Evolutionary conservation across 73 alveolate genomes (phyloP).

Genomic region (Tetrahymena thermophila): DNA sequence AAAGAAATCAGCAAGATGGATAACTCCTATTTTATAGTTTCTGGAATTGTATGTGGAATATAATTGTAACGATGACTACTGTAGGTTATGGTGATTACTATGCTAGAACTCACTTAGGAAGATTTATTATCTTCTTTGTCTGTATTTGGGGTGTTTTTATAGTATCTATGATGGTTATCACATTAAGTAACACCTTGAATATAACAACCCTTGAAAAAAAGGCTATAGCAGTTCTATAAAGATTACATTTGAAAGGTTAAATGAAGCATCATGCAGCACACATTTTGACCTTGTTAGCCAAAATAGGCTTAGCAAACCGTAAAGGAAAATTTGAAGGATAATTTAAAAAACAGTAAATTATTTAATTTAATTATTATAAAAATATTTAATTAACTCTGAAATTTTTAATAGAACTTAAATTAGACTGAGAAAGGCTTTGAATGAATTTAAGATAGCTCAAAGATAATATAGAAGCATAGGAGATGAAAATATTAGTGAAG

Average conservation of each 20-base stretch:
- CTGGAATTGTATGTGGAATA: slow-evolving; percentile 87
- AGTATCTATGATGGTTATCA: slow-evolving; percentile 82
- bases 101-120: slow-evolving; percentile 92
- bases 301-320: slow-evolving; percentile 16
- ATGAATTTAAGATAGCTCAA: neutral
- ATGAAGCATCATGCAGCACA: slow-evolving; percentile 33
- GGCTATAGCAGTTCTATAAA: slow-evolving; percentile 18
- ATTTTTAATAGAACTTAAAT: neutral
- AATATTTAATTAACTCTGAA: neutral
- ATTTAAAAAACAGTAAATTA: neutral
- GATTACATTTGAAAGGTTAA: slow-evolving; percentile 18
- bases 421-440: neutral
- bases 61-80: slow-evolving; percentile 86
- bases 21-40: slow-evolving; percentile 8
- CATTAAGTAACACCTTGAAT: slow-evolving; percentile 55
- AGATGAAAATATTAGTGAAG: neutral
- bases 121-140: slow-evolving; percentile 77
- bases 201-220: slow-evolving; percentile 20
- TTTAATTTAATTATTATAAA: neutral
- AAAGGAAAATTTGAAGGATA: neutral
- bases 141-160: slow-evolving; percentile 92
- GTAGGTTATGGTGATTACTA: slow-evolving; percentile 97
- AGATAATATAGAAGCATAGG: neutral
- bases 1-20: neutral
- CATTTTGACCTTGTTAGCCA: slow-evolving; percentile 13